Evolutionary conservation across 2,329 filamentous ascomycete genomes (phyloP).

Genomic region (Fusarium marasasianum): DNA sequence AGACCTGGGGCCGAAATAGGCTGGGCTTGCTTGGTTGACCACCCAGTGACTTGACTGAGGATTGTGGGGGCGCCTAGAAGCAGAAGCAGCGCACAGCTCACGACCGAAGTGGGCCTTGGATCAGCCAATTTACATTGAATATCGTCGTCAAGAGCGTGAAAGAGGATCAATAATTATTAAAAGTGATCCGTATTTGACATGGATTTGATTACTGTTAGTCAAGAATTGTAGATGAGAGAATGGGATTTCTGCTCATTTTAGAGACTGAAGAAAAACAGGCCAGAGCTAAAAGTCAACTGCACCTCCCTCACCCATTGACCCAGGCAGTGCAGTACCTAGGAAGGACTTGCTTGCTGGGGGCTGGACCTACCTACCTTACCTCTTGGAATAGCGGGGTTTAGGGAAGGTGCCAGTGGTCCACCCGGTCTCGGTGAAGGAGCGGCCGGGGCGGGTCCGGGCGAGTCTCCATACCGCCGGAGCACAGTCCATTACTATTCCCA

Average conservation of each 20-base stretch:
- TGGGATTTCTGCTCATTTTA: background rate
- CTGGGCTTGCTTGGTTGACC: constrained; percentile 33
- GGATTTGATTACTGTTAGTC: background rate
- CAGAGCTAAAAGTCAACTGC: background rate
- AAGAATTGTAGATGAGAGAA: background rate
- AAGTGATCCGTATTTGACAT: background rate
- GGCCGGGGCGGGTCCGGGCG: constrained; percentile 29
- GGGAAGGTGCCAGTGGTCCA: constrained; percentile 9
- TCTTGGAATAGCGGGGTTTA: constrained; percentile 27
- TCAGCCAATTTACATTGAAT: constrained; percentile 26
- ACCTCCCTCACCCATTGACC: background rate
- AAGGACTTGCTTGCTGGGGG: background rate
- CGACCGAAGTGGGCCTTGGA: constrained; percentile 24
- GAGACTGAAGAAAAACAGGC: constrained; percentile 7
- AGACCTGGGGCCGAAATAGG: constrained; percentile 38
- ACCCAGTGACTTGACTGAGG: constrained; percentile 21
- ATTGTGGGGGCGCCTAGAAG: constrained; percentile 4
- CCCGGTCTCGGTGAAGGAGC: constrained; percentile 25
- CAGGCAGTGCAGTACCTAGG: background rate
- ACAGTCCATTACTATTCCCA: background rate
- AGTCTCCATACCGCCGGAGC: constrained; percentile 8
- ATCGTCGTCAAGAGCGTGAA: background rate
- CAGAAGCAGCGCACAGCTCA: constrained; percentile 14
- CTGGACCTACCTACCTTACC: background rate
- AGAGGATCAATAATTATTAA: background rate